These are phyloP conservation scores for Guyanaporus albipodus DNA, from an alignment of 768 basidiomycete genomes.

Conservation along the genomic window DNA sequence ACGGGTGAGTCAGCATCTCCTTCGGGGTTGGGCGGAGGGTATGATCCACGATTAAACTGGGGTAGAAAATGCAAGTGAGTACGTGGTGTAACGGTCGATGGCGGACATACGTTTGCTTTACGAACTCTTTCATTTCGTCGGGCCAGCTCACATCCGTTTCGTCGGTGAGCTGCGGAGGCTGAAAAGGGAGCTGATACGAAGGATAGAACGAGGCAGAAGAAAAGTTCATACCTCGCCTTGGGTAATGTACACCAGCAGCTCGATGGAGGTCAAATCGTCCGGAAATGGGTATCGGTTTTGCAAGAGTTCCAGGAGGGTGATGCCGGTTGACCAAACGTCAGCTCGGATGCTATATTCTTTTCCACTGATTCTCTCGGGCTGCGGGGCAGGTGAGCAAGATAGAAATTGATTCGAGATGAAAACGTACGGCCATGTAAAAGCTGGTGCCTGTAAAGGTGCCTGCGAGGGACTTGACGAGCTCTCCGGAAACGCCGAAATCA, in stretches of 20 bases:
- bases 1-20: constrained; percentile 80
- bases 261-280: constrained; percentile 87
- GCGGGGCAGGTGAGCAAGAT: constrained; percentile 9
- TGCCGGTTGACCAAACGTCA: constrained; percentile 97
- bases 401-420: background rate
- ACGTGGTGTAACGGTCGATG: background rate
- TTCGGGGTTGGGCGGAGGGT: constrained; percentile 71
- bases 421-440: constrained; percentile 96
- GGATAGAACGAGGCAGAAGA: constrained; percentile 3
- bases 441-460: constrained; percentile 98
- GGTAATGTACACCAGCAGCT: constrained; percentile 88
- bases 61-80: constrained; percentile 4
- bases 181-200: constrained; percentile 15
- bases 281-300: constrained; percentile 96
- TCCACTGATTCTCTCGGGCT: constrained; percentile 95
- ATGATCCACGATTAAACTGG: constrained; percentile 68
- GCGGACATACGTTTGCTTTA: constrained; percentile 69
- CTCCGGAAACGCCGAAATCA: constrained; percentile 98
- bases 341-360: constrained; percentile 90
- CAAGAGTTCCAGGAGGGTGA: constrained; percentile 90
- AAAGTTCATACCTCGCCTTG: constrained; percentile 57
- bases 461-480: constrained; percentile 85
- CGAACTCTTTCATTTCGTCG: constrained; percentile 87
- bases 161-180: constrained; percentile 84
- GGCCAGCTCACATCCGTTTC: constrained; percentile 66